Conservation (phyloP, 1,139 yeast genomes). For the Schizosaccharomyces versatilis region DNA sequence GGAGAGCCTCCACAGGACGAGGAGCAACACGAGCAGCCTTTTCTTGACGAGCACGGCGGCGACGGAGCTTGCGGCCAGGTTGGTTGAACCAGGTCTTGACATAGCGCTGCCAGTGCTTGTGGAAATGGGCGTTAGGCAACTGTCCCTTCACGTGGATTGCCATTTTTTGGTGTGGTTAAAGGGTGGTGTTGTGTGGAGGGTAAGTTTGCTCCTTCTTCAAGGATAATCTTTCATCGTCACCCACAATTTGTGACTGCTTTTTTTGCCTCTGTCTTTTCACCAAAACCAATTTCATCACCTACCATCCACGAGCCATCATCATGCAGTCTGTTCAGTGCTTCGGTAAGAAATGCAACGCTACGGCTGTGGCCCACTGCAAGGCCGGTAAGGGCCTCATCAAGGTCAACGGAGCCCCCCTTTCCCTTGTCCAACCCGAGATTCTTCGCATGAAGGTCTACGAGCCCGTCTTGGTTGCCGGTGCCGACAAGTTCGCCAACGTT, state of each 20-base stretch:
- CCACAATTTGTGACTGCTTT: neutral
- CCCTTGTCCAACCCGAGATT: slow-evolving; percentile 96
- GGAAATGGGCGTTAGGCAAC: slow-evolving; percentile 57
- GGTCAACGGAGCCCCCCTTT: slow-evolving; percentile 96
- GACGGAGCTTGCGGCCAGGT: slow-evolving; percentile 94
- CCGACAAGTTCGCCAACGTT: slow-evolving; percentile 94
- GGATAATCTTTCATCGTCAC: neutral
- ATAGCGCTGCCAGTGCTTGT: slow-evolving; percentile 99
- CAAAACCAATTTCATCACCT: neutral
- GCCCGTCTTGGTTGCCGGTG: slow-evolving; percentile 93
- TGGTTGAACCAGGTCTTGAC: slow-evolving; percentile 98
- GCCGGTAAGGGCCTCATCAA: slow-evolving; percentile 11
- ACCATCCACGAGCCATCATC: slow-evolving; percentile 2
- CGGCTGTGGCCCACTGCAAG: slow-evolving; percentile 63
- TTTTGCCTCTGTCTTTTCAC: neutral
- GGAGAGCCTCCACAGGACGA: slow-evolving; percentile 84
- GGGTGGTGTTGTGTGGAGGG: neutral
- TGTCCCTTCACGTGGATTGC: slow-evolving; percentile 18
- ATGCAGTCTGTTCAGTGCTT: slow-evolving; percentile 26
- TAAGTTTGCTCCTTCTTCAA: neutral
- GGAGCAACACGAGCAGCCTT: slow-evolving; percentile 95
- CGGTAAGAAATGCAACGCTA: slow-evolving; percentile 99
- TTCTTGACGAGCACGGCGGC: slow-evolving; percentile 84
- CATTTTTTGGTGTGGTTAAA: slow-evolving; percentile 4
- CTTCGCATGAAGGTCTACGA: slow-evolving; percentile 93